These are phyloP conservation scores for Pleurotus cornucopiae DNA, from an alignment of 768 basidiomycete genomes.

Conservation along the genomic window DNA sequence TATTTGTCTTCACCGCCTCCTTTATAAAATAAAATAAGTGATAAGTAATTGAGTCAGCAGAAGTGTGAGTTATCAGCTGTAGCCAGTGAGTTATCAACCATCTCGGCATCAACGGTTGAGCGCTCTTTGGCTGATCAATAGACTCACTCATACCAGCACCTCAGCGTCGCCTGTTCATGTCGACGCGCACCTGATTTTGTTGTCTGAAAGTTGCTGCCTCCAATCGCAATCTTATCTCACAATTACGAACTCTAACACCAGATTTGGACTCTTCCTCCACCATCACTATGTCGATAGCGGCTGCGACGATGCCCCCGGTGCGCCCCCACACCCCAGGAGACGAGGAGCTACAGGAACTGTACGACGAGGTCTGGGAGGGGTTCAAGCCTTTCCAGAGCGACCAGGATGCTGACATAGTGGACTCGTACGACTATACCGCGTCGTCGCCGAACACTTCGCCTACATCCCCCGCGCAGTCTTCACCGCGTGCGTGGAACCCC, in stretches of 20 bases:
- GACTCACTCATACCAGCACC: too few species aligned
- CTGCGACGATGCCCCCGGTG: neutral
- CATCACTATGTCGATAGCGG: neutral
- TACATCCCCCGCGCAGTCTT: conserved; percentile 13
- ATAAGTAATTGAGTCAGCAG: too few species aligned
- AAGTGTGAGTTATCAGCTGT: too few species aligned
- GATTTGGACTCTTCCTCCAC: neutral
- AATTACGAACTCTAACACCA: neutral
- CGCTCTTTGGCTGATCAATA: too few species aligned
- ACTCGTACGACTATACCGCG: conserved; percentile 28
- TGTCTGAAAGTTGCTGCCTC: neutral
- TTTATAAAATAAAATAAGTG: too few species aligned
- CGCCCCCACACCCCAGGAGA: conserved; percentile 43
- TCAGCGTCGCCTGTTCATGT: neutral
- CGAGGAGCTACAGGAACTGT: conserved; percentile 68
- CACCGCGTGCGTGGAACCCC: conserved; percentile 12
- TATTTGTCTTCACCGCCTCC: too few species aligned
- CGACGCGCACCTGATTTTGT: neutral
- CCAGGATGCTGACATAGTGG: conserved; percentile 32
- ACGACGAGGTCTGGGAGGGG: conserved; percentile 70
- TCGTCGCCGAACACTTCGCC: conserved; percentile 12
- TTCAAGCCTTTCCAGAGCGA: conserved; percentile 36
- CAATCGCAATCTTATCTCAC: conserved; percentile 1
- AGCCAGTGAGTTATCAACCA: too few species aligned
- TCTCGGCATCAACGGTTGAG: too few species aligned